These are phyloP conservation scores for Coriaria nepalensis DNA, from an alignment of 306 rosid genomes.

Conservation along the genomic window DNA sequence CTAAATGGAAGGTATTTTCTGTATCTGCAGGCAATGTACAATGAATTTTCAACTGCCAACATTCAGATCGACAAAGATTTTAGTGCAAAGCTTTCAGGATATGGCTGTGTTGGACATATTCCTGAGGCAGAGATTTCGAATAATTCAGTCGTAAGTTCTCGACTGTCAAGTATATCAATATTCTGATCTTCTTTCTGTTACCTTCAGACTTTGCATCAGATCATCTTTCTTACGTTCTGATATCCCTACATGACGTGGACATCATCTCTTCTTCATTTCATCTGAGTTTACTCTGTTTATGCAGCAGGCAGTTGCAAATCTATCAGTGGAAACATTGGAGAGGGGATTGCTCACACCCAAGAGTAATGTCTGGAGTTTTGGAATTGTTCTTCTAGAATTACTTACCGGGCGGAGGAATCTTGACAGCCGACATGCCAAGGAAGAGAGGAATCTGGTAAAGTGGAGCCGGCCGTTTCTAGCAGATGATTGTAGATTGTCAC, in stretches of 20 bases:
- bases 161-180: neutral
- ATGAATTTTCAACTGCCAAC: constrained; percentile 83
- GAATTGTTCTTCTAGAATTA: constrained; percentile 78
- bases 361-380: constrained; percentile 96
- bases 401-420: constrained; percentile 93
- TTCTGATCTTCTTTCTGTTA: too few relatives aligned
- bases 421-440: constrained; percentile 81
- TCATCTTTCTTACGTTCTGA: neutral
- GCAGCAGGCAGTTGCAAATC: constrained; percentile 75
- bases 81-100: constrained; percentile 98
- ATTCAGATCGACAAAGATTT: constrained; percentile 97
- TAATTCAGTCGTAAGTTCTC: constrained; percentile 60
- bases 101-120: constrained; percentile 89
- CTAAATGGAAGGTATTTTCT: constrained; percentile 9
- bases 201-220: too few relatives aligned
- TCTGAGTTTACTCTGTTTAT: neutral
- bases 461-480: constrained; percentile 92
- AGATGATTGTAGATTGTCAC: constrained; percentile 57
- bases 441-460: constrained; percentile 82
- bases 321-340: constrained; percentile 84
- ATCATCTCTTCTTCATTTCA: too few relatives aligned
- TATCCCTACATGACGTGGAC: too few relatives aligned
- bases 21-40: constrained; percentile 85
- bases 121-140: constrained; percentile 73
- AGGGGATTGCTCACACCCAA: constrained; percentile 90